A percentile compares a stretch with the other conserved stretches of the same genome.
phyloP scores from a whole-genome alignment of 2,329 filamentous ascomycete species.

The Sporothrix luriei region DNA sequence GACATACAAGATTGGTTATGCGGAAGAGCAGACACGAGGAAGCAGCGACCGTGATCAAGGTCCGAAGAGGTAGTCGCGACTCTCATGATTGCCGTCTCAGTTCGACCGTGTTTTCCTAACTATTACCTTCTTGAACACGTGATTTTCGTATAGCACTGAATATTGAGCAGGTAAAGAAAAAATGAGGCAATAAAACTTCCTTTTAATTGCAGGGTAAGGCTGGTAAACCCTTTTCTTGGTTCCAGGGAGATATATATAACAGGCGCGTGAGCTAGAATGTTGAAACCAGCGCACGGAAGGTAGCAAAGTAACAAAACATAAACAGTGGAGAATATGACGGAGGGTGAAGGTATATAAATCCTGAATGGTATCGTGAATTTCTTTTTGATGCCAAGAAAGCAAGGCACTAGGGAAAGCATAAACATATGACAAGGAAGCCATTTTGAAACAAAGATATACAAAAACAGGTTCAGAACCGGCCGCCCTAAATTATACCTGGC shows the following conservation, averaged over 20 bases:
- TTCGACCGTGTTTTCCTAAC: slow-evolving; percentile 5
- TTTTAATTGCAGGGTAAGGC: neutral
- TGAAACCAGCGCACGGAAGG: neutral
- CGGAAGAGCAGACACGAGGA: neutral
- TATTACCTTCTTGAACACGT: neutral
- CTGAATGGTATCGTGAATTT: neutral
- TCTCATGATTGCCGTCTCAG: neutral
- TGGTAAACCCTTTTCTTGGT: neutral
- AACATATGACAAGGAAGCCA: neutral
- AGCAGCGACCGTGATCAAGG: neutral
- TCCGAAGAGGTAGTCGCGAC: slow-evolving; percentile 1
- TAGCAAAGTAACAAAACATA: neutral
- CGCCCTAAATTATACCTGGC: neutral
- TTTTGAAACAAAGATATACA: neutral
- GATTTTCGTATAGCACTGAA: neutral
- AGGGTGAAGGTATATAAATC: neutral
- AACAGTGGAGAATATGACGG: neutral
- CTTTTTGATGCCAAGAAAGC: neutral
- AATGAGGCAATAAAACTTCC: neutral
- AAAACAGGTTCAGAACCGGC: slow-evolving; percentile 10
- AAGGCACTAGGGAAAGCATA: neutral
- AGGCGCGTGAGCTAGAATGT: neutral
- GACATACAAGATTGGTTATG: neutral
- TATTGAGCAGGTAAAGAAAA: neutral
- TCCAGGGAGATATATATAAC: neutral